phyloP scores from a whole-genome alignment of 805 yeast genomes.

The Wickerhamomyces subpelliculosus region DNA sequence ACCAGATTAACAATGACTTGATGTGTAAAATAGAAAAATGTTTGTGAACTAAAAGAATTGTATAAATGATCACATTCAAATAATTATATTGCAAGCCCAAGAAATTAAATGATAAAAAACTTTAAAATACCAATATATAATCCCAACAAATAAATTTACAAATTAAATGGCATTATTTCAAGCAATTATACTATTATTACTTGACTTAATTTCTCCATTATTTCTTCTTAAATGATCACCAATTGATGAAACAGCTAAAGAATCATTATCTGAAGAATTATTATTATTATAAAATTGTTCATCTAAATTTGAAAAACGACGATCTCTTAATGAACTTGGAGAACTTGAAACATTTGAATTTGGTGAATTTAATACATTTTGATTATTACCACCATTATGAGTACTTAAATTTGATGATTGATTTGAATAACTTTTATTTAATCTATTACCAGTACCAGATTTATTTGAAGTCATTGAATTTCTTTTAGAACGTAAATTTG shows the following conservation, averaged over 20 bases:
- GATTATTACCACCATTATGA: too few relatives aligned
- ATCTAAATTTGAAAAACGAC: constrained; percentile 2
- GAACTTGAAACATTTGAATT: not conserved
- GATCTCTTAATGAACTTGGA: not conserved
- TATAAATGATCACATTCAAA: too few relatives aligned
- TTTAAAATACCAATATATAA: not conserved
- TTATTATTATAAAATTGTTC: not conserved
- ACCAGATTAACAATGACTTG: too few relatives aligned
- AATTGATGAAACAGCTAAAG: constrained; percentile 25
- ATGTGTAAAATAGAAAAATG: too few relatives aligned
- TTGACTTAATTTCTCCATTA: constrained; percentile 20
- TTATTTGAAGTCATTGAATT: too few relatives aligned
- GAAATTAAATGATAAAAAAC: not conserved
- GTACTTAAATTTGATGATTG: constrained; percentile 8
- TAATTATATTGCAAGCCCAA: too few relatives aligned
- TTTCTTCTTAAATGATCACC: constrained; percentile 27
- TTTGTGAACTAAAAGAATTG: too few relatives aligned
- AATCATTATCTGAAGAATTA: constrained; percentile 16
- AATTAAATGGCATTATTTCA: not conserved
- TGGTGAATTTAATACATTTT: too few relatives aligned
- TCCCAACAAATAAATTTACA: not conserved
- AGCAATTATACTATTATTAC: constrained; percentile 11
- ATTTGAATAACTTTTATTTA: constrained; percentile 8
- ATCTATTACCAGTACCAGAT: too few relatives aligned
- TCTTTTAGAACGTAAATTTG: not conserved